Conservation (phyloP, 306 rosid genomes). For the Vachellia collinsii region DNA sequence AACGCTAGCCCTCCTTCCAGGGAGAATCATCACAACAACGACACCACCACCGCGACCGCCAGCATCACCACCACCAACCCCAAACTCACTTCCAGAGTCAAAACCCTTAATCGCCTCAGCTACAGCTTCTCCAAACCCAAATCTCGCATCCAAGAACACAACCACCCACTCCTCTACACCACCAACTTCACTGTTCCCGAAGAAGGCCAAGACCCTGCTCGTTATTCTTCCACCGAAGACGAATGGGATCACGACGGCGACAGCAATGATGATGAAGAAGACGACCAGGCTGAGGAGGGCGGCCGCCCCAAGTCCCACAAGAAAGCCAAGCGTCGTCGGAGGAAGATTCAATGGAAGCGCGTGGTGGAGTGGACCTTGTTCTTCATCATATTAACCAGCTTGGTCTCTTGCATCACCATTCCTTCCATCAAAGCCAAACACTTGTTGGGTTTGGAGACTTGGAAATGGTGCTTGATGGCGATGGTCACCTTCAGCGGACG, state of each 20-base stretch:
- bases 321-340: slow-evolving; percentile 31
- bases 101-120: slow-evolving; percentile 47
- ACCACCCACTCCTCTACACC: slow-evolving; percentile 14
- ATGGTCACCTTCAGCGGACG: slow-evolving; percentile 64
- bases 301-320: neutral
- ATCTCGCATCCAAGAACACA: slow-evolving; percentile 43
- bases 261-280: slow-evolving; percentile 23
- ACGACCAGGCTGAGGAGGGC: neutral
- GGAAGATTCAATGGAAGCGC: slow-evolving; percentile 43
- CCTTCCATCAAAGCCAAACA: slow-evolving; percentile 33
- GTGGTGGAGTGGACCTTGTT: slow-evolving; percentile 49
- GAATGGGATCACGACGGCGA: slow-evolving; percentile 27
- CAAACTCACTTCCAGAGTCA: neutral
- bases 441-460: slow-evolving; percentile 42
- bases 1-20: slow-evolving; percentile 38
- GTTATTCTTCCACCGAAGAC: slow-evolving; percentile 31
- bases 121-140: slow-evolving; percentile 57
- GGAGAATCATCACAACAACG: slow-evolving; percentile 26
- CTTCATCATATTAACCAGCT: slow-evolving; percentile 43
- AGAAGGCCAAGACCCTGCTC: neutral
- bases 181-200: neutral
- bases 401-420: slow-evolving; percentile 44
- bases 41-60: neutral
- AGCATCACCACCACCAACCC: neutral
- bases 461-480: slow-evolving; percentile 58